Conservation (phyloP, 2,329 filamentous ascomycete species). For the Penicillium decumbens region DNA sequence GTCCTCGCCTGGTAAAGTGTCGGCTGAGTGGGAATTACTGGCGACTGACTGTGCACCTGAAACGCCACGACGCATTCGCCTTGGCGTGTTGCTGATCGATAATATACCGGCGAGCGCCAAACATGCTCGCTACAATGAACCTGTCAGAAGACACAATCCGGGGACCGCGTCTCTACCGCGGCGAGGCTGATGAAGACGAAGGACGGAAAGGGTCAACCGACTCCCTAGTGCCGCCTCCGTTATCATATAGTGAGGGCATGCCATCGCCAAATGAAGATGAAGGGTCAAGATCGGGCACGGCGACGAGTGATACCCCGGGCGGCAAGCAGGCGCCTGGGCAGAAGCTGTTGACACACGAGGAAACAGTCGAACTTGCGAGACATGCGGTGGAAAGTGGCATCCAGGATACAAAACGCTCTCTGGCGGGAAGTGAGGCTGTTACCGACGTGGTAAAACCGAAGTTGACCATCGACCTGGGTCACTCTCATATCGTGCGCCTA, state of each 20-base stretch:
- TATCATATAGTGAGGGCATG: slow-evolving; percentile 27
- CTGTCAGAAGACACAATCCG: slow-evolving; percentile 37
- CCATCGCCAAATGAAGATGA: slow-evolving; percentile 29
- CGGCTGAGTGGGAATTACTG: neutral
- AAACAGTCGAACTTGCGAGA: slow-evolving; percentile 45
- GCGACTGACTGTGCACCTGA: neutral
- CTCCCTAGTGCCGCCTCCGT: slow-evolving; percentile 22
- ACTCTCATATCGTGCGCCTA: slow-evolving; percentile 47
- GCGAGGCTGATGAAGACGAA: slow-evolving; percentile 34
- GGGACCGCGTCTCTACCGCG: slow-evolving; percentile 30
- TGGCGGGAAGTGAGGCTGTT: slow-evolving; percentile 45
- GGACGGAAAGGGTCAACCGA: slow-evolving; percentile 26
- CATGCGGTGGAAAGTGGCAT: slow-evolving; percentile 46
- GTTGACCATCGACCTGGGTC: slow-evolving; percentile 49
- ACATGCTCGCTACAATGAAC: slow-evolving; percentile 35
- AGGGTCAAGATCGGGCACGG: slow-evolving; percentile 23
- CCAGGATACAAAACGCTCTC: slow-evolving; percentile 45
- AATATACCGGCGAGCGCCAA: slow-evolving; percentile 1
- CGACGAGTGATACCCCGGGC: slow-evolving; percentile 22
- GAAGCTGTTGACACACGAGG: slow-evolving; percentile 39
- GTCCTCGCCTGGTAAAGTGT: slow-evolving; percentile 8
- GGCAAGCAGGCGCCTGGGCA: slow-evolving; percentile 20
- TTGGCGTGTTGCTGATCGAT: slow-evolving; percentile 1
- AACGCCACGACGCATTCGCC: neutral
- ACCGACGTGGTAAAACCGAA: slow-evolving; percentile 47